Base-by-base conservation (phyloP, 805 yeast genomes). In the Candida rishiriensis region DNA sequence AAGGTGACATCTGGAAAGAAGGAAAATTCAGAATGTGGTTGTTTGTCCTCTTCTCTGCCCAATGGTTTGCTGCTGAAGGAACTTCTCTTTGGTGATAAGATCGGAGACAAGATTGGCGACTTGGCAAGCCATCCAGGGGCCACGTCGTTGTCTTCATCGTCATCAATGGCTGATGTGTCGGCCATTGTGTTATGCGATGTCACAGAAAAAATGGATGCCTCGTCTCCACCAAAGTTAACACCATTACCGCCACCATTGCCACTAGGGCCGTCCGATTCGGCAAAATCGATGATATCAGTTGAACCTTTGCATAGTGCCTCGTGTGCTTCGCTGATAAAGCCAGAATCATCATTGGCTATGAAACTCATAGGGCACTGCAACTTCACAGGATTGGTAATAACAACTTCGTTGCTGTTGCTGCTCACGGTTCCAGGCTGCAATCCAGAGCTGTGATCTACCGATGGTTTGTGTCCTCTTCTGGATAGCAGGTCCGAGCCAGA, bases 1-100 rank as follows among this genome's bases (percentile, higher is more conserved):
- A 75, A 82, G 50, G 83, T 78, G 13, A 76, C 69, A 54, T 85
- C 89, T 1, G 90, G 82, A 50, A 78, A 76, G 41, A 83, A 69
- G 1, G 64, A 51, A 41, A 50, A 60, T 21, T 49, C 54, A 21
- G 26, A 21, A 21, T 21, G 26, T 4, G 43, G 36, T 9, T 38
- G 16, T 33, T 40, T 50, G 3, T 49, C 51, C 3, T 52, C 59
- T 28, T 56, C 59, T 32, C 46, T 49, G 10, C 34, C 18, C 28
- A 32, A 39, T 31, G 39, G n/a, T 39, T 42, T 51, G n/a, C 26
- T 21, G 30, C 49, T 41, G 16, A 40, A 41, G 11, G 49, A 43
- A 11, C 40, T 47, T 34, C 44, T 48, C 35, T 50, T 50, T 21
- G 54, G 52, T 13, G 56, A 45, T 21, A 51, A 28, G n/a, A 39